Conservation (phyloP, 108 stramenopile genomes). For the Epithemia pelagica region DNA sequence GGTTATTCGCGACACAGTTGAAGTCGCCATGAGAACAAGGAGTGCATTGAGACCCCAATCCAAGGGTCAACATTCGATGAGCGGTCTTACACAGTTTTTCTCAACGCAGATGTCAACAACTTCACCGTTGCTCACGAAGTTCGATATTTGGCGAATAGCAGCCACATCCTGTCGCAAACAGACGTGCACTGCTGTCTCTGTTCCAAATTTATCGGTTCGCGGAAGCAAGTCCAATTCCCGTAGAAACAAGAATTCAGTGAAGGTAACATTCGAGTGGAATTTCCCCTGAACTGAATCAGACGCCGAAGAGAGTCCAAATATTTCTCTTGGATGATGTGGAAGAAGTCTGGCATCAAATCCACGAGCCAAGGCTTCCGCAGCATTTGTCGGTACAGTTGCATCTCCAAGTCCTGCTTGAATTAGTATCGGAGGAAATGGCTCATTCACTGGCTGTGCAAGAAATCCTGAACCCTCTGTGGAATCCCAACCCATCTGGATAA, state of each 20-base stretch:
- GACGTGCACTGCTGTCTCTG: slow-evolving; percentile 39
- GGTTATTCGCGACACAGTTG: too few species aligned
- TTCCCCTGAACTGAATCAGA: slow-evolving; percentile 13
- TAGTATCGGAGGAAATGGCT: slow-evolving; percentile 30
- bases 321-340: slow-evolving; percentile 31
- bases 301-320: slow-evolving; percentile 20
- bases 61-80: too few species aligned
- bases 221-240: slow-evolving; percentile 32
- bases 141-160: slow-evolving; percentile 46
- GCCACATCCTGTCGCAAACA: slow-evolving; percentile 50
- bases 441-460: slow-evolving; percentile 33
- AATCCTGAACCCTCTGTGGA: slow-evolving; percentile 52
- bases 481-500: slow-evolving; percentile 76
- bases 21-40: too few species aligned
- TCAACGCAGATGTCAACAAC: slow-evolving; percentile 53
- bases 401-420: slow-evolving; percentile 66
- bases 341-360: slow-evolving; percentile 43
- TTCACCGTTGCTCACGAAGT: slow-evolving; percentile 45
- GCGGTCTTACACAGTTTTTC: slow-evolving; percentile 24
- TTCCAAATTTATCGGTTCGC: slow-evolving; percentile 13
- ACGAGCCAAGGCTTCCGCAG: slow-evolving; percentile 60
- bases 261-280: slow-evolving; percentile 22
- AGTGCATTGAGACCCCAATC: too few species aligned
- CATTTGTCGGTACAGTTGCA: slow-evolving; percentile 48
- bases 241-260: slow-evolving; percentile 47